Evolutionary conservation across 2,329 filamentous ascomycete genomes (phyloP), one percentile per base, ranked within the genome.

Genomic region (Cephalotrichum gorgonifer): DNA sequence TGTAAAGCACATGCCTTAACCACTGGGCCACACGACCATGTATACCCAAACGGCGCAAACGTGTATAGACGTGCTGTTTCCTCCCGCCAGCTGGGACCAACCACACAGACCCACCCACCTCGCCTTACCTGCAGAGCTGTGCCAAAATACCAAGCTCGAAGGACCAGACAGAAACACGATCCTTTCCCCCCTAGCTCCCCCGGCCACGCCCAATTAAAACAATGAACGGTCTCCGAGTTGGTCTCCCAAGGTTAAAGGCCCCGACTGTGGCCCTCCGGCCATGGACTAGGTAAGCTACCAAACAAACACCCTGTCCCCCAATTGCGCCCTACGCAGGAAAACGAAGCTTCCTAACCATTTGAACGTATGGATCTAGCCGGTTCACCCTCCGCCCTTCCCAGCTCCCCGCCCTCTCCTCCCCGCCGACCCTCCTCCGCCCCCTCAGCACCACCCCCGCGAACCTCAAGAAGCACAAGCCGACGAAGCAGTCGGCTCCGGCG

Each of bases 1-100:
- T 67, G 65, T 68, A 67, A 68, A 62, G 59, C 62, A 63, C 56
- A 64, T 60, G 61, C 61, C 60, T 59, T 66, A 59, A 66, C 65
- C 65, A 56, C 65, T 68, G 59, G 60, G 60, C 65, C 59, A 66
- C 58, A 60, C 62, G 62, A 61, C 60, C 60, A 43, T 49, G 41
- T 8, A n/a, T 9, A 42, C 11, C 6, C 26, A 12, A 12, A 9
- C 25, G 20, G 11, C 38, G 6, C 39, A 23, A 30, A 23, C 3
- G 35, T 8, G 2, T 48, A 48, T 48, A 48, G 15, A 43, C 46
- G 43, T n/a, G 26, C 27, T 20, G 42, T 17, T 4, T 5, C 11
- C 14, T 9, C 3, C 25, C 8, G 25, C 23, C 15, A 9, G 27
- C 23, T 27, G 27, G 14, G 12, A 20, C n/a, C 20, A 43, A 25